Conservation (phyloP, 2,329 filamentous ascomycete genomes). For the Diaporthe helianthi region DNA sequence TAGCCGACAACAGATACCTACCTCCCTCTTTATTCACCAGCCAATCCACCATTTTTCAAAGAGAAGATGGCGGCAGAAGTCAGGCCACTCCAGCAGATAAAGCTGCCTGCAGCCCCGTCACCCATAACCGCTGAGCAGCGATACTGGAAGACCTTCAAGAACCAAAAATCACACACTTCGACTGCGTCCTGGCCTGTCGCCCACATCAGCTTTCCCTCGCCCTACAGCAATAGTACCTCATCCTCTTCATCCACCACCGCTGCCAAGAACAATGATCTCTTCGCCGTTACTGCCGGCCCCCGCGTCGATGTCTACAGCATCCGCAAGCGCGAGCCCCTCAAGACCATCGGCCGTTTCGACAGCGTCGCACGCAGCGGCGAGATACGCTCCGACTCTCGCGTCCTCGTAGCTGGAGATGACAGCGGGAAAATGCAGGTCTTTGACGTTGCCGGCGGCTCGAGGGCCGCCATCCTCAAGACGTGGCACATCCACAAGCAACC, state of each 20-base stretch:
- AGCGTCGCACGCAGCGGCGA: slow-evolving; percentile 90
- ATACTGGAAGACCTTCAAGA: slow-evolving; percentile 97
- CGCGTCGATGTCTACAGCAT: slow-evolving; percentile 94
- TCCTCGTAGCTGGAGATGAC: slow-evolving; percentile 91
- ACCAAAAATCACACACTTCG: slow-evolving; percentile 86
- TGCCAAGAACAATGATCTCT: slow-evolving; percentile 69
- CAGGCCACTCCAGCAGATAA: slow-evolving; percentile 78
- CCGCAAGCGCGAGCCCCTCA: slow-evolving; percentile 87
- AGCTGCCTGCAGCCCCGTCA: slow-evolving; percentile 81
- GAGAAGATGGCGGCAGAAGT: slow-evolving; percentile 84
- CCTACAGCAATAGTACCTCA: slow-evolving; percentile 48
- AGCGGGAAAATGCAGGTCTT: slow-evolving; percentile 94
- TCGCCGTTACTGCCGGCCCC: slow-evolving; percentile 93
- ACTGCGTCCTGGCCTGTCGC: slow-evolving; percentile 90
- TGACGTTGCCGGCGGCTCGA: slow-evolving; percentile 70
- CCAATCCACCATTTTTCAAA: slow-evolving; percentile 35
- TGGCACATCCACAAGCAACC: slow-evolving; percentile 96
- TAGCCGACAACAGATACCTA: not conserved
- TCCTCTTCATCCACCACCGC: slow-evolving; percentile 48
- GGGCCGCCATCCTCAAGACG: slow-evolving; percentile 90
- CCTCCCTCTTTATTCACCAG: slow-evolving; percentile 1
- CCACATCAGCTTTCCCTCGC: slow-evolving; percentile 78
- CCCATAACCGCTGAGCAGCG: slow-evolving; percentile 89
- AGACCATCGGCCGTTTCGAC: slow-evolving; percentile 93
- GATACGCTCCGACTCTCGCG: slow-evolving; percentile 84